Base-by-base conservation (phyloP, 2,329 filamentous ascomycete species). In the Trichoderma koningiopsis region DNA sequence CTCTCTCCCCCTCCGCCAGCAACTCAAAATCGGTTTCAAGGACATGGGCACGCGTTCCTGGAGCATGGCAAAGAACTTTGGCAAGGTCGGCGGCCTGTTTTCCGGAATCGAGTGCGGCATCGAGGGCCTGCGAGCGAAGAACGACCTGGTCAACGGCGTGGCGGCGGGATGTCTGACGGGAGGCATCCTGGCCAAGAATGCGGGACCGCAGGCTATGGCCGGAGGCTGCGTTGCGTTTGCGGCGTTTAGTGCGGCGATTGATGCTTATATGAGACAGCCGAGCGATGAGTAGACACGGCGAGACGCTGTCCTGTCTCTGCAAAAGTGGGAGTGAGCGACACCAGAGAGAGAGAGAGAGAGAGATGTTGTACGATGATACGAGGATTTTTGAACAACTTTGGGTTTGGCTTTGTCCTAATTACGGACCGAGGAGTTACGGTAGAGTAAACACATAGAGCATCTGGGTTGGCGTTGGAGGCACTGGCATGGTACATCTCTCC, bases 31-130 rank as follows among this genome's bases (percentile, higher is more conserved):
- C 76, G 96, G 96, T 65, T 93, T 99, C 84, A 94, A 92, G 80
- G 96, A 99, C 80, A 98, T 99, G 94, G 96, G 96, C 73, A 81
- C 86, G 72, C 89, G 93, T 14, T 95, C 93, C 5, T 92, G 86
- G 81, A 91, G 89, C 72, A 93, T 91, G 59, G 96, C 94, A 67
- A 96, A 94, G 83, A 98, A 96, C 84, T 99, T 99, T 78, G 95
- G 93, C 72, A 91, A 94, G 74, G 93, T 99, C 61, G 96, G 96
- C 75, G 92, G 93, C 2, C 87, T 98, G 24, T 99, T 96, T 83
- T 88, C 89, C 19, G 95, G 95, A 52, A 97, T 96, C 65, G 96
- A 99, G 82, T 99, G 96, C 83, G 94, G 92, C 72, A 94, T 99
- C 77, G 96, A 99, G 81, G 94, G 94, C 0, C 86, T 92, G 75